phyloP scores from a whole-genome alignment of 768 basidiomycete genomes.

The Termitomyces sp. region DNA sequence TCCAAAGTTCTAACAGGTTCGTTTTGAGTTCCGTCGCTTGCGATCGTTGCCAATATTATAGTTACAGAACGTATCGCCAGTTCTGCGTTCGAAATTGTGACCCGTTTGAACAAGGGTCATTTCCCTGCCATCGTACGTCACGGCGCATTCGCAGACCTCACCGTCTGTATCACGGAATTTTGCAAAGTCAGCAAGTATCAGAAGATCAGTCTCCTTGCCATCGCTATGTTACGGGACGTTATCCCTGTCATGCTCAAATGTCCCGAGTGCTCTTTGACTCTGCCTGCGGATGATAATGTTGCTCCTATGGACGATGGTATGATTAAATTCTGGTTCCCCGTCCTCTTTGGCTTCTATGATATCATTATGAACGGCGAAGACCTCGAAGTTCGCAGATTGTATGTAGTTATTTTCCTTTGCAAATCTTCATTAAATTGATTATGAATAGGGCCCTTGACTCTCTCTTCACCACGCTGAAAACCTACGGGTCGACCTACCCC shows the following conservation, averaged over 20 bases:
- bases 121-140: conserved; percentile 88
- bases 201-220: conserved; percentile 93
- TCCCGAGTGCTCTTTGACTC: conserved; percentile 52
- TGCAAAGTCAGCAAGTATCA: conserved; percentile 99
- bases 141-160: conserved; percentile 93
- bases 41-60: conserved; percentile 7
- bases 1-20: conserved; percentile 86
- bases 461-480: conserved; percentile 89
- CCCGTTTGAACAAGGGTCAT: conserved; percentile 83
- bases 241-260: conserved; percentile 88
- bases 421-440: conserved; percentile 6
- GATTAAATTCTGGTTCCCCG: conserved; percentile 97
- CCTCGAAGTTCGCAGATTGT: conserved; percentile 94
- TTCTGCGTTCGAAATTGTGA: conserved; percentile 95
- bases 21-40: conserved; percentile 14
- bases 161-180: conserved; percentile 97
- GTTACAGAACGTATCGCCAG: conserved; percentile 80
- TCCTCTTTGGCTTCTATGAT: conserved; percentile 96
- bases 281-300: conserved; percentile 20
- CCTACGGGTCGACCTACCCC: conserved; percentile 78
- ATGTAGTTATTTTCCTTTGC: conserved; percentile 26
- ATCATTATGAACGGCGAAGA: conserved; percentile 99
- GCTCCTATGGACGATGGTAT: conserved; percentile 69
- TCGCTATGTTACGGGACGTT: conserved; percentile 91
- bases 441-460: conserved; percentile 85